Evolutionary conservation across 805 yeast species (phyloP).

Genomic region (Torulaspora gathmanii): DNA sequence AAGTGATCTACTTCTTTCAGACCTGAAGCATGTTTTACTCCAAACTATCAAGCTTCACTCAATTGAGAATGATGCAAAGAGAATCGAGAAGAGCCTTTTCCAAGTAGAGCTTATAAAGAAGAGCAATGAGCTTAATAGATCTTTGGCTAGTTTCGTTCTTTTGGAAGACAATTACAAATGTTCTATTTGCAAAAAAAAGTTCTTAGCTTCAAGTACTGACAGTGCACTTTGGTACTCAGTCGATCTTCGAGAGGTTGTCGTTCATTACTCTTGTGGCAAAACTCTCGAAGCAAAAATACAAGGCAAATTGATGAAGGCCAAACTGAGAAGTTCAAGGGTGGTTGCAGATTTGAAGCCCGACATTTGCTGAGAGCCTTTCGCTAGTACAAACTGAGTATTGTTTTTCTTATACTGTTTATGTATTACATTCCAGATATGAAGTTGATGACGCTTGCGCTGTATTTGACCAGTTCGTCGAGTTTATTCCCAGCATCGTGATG

Average conservation of each 20-base stretch:
- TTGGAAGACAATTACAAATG: conserved; percentile 49
- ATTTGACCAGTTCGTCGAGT: conserved; percentile 66
- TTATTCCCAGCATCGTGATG: conserved; percentile 43
- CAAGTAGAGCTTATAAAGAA: conserved; percentile 50
- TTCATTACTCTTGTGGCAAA: conserved; percentile 31
- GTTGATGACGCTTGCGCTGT: conserved; percentile 72
- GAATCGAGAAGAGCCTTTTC: conserved; percentile 45
- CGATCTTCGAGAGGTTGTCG: conserved; percentile 17
- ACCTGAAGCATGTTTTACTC: conserved; percentile 43
- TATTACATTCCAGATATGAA: conserved; percentile 42
- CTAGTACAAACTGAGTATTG: neutral
- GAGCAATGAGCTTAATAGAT: conserved; percentile 41
- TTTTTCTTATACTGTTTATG: neutral
- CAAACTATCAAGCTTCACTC: conserved; percentile 42
- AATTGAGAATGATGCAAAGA: conserved; percentile 38
- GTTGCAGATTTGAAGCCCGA: conserved; percentile 8
- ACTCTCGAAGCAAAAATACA: conserved; percentile 18
- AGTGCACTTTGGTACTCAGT: conserved; percentile 18
- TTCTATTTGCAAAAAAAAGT: conserved; percentile 48
- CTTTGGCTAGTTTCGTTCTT: conserved; percentile 36
- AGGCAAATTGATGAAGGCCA: conserved; percentile 12
- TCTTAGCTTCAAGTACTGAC: conserved; percentile 19
- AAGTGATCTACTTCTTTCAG: conserved; percentile 40
- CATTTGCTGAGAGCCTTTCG: neutral
- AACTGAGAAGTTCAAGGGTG: conserved; percentile 8